phyloP scores from a whole-genome alignment of 768 basidiomycete genomes.

The Megacollybia marginata region DNA sequence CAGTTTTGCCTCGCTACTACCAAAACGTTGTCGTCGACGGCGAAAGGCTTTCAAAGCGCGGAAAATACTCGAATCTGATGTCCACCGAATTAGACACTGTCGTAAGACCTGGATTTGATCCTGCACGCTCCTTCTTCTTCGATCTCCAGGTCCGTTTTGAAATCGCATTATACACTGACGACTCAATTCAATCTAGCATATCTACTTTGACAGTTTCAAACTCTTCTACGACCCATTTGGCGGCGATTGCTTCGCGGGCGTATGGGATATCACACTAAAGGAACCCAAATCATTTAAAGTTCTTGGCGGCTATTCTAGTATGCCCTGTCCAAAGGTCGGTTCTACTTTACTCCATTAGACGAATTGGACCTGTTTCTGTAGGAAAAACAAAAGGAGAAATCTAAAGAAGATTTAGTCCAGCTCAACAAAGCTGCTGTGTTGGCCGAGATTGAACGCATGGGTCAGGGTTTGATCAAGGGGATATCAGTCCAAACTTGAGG shows the following conservation, averaged over 20 bases:
- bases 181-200: slow-evolving; percentile 32
- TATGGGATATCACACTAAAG: slow-evolving; percentile 78
- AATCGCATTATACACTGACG: neutral
- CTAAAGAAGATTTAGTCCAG: slow-evolving; percentile 36
- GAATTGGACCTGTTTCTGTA: neutral
- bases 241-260: slow-evolving; percentile 68
- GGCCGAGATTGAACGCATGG: slow-evolving; percentile 51
- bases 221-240: slow-evolving; percentile 84
- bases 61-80: slow-evolving; percentile 39
- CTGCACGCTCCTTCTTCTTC: slow-evolving; percentile 53
- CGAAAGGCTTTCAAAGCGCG: slow-evolving; percentile 33
- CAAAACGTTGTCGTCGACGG: slow-evolving; percentile 58
- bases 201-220: slow-evolving; percentile 70
- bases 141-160: slow-evolving; percentile 60
- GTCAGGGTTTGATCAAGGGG: slow-evolving; percentile 40
- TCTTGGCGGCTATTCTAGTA: slow-evolving; percentile 72
- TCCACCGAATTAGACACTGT: slow-evolving; percentile 15
- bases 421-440: slow-evolving; percentile 46
- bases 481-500: slow-evolving; percentile 8
- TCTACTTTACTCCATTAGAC: slow-evolving; percentile 4
- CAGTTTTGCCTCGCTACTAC: slow-evolving; percentile 60
- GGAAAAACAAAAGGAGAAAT: slow-evolving; percentile 10
- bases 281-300: slow-evolving; percentile 68
- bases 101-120: slow-evolving; percentile 72
- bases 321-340: slow-evolving; percentile 28